Base-by-base conservation (phyloP, 805 yeast species). In the Barnettozyma pratensis region DNA sequence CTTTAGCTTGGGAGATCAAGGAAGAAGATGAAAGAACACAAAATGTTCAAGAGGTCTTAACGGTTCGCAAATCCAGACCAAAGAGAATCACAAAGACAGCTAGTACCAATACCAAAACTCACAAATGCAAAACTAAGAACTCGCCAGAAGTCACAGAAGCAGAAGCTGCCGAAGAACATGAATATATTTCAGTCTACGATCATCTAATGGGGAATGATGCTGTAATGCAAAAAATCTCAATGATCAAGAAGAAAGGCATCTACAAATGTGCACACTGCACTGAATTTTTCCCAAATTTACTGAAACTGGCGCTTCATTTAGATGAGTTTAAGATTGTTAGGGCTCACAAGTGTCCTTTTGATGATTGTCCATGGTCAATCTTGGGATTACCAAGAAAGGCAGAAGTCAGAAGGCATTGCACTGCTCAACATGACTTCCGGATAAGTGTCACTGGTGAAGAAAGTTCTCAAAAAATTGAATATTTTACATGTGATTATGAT, bases 231-330 rank as follows among this genome's bases (percentile, higher is more conserved):
- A 60, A 61, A 9, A 54, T 67, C 9, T 42, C 56, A 7, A 62
- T 61, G 19, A 69, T 64, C 28, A 68, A 63, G 41, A 74, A 71
- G 61, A 69, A 70, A 50, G 79, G 75, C 0, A 61, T 67, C 31
- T 75, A 73, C 53, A 67, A 69, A 46, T 77, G 81, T 59, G 61
- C 74, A 5, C 80, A 77, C 48, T 77, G 81, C 48, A 57, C 73
- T 0, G 59, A 63, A 29, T 62, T 61, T 19, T 76, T 74, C 54
- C 50, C 68, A 6, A 67, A 68, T 9, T 55, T 75, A 7, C 61
- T 65, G 12, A 67, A 64, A 12, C 66, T 70, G 41, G 75, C 76
- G 0, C 48, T 57, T 11, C 82, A 77, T 54, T 54, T 77, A 51
- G 81, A 77, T 55, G 65, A 66, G 39, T 62, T 49, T 48, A 58